Evolutionary conservation across 257 asterid genomes (phyloP), one percentile per base, ranked within the genome.

Genomic region (Nicotiana sylvestris): DNA sequence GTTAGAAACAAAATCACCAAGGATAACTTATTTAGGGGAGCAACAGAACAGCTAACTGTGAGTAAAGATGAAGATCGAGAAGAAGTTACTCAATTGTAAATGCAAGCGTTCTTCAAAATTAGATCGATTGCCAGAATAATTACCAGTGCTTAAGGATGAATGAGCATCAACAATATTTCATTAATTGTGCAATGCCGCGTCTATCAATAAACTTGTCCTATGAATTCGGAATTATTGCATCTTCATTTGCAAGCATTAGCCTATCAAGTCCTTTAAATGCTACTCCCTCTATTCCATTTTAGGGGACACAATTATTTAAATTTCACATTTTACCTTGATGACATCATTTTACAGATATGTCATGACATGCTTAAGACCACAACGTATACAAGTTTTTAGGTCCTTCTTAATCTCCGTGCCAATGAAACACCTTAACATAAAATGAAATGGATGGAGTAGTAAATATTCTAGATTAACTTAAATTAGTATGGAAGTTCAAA

Each of bases 1-100:
- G 15, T 46, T 66, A 77, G 61, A 79, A 81, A 65, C 46, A 67
- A 67, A 65, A 39, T 35, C n/a, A 56, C 21, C 69, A 80, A 21
- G 46, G 83, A 68, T 30, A 81, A 33, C 49, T 37, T 56, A 51
- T 74, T 49, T 29, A 25, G 58, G 25, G 60, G 32, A 46, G 61
- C 60, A 72, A 46, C 15, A 17, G 79, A 25, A 49, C 39, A 72
- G 2, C 39, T 33, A 76, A 17, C 7, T 18, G 65, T 62, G 68
- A 66, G 12, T 76, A 85, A 66, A 55, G 16, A 46, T 46, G 61
- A 49, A 46, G 60, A 46, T 46, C 12, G 15, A 21, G 66, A 66
- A 64, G 66, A 66, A 53, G 37, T 9, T 30, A 13, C 61, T 72
- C 79, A 46, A 13, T 15, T 46, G 43, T 74, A 74, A 51, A 49